These are phyloP conservation scores for Cicer cuneatum DNA, from an alignment of 306 rosid species.

Conservation along the genomic window DNA sequence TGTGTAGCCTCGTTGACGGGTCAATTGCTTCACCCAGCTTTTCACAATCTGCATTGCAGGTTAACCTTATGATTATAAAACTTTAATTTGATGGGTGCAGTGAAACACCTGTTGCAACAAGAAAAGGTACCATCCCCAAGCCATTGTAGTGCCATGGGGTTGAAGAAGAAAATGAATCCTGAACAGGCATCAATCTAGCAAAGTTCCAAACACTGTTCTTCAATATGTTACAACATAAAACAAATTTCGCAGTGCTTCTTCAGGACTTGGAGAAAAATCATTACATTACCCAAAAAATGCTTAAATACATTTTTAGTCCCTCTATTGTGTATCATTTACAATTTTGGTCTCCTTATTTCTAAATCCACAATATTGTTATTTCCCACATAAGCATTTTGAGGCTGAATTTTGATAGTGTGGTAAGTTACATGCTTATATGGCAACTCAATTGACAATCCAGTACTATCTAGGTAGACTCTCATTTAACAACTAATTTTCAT, in stretches of 20 bases:
- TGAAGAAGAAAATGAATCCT: conserved; percentile 11
- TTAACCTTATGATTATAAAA: conserved; percentile 41
- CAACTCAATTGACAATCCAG: no score
- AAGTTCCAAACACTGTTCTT: conserved; percentile 28
- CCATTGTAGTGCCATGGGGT: conserved; percentile 13
- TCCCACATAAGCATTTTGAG: no score
- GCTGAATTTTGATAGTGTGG: no score
- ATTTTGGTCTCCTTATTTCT: no score
- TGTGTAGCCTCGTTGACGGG: conserved; percentile 82
- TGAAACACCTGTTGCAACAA: conserved; percentile 19
- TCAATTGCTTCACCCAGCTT: conserved; percentile 91
- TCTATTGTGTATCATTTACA: no score
- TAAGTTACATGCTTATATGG: no score
- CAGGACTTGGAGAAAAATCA: neutral
- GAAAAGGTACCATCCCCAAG: conserved; percentile 21
- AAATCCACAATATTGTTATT: no score
- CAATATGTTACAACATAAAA: neutral
- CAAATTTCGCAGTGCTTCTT: conserved; percentile 12
- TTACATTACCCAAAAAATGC: neutral
- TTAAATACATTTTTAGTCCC: no score
- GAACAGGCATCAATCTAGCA: conserved; percentile 31
- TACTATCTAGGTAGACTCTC: no score
- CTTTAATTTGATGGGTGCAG: neutral
- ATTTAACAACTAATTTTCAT: no score
- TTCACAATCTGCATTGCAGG: conserved; percentile 71